These are phyloP conservation scores for Dryas integrifolia DNA, from an alignment of 331 rosid genomes.

Conservation along the genomic window DNA sequence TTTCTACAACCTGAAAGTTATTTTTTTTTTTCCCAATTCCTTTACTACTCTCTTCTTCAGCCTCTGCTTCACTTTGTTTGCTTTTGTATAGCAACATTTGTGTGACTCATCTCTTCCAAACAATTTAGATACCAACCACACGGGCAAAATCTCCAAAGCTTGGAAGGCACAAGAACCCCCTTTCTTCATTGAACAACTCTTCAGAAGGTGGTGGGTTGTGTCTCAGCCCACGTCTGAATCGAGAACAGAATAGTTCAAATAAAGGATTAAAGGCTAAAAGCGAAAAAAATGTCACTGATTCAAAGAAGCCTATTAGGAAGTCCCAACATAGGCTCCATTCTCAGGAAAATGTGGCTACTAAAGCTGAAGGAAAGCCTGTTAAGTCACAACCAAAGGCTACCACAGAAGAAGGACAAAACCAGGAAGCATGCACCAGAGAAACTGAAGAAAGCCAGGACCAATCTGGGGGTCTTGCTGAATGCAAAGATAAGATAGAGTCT, in stretches of 20 bases:
- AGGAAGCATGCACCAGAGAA: slow-evolving; percentile 29
- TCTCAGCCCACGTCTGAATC: slow-evolving; percentile 46
- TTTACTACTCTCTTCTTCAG: neutral
- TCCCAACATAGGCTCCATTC: slow-evolving; percentile 43
- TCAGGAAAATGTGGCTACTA: slow-evolving; percentile 38
- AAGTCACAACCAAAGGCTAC: slow-evolving; percentile 30
- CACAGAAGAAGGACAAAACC: slow-evolving; percentile 34
- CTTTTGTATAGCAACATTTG: slow-evolving; percentile 20
- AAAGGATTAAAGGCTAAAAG: slow-evolving; percentile 35
- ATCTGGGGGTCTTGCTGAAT: slow-evolving; percentile 25
- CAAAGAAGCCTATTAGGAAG: slow-evolving; percentile 57
- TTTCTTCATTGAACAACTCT: slow-evolving; percentile 37
- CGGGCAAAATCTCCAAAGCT: slow-evolving; percentile 90
- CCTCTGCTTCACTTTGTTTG: slow-evolving; percentile 5
- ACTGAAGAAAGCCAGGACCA: slow-evolving; percentile 39
- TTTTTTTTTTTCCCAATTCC: neutral
- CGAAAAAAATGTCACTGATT: slow-evolving; percentile 37
- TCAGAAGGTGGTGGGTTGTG: slow-evolving; percentile 48
- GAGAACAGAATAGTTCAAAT: slow-evolving; percentile 44
- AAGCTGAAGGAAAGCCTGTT: slow-evolving; percentile 32
- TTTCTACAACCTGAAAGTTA: neutral
- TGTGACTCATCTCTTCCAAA: slow-evolving; percentile 12
- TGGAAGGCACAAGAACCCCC: slow-evolving; percentile 64
- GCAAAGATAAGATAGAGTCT: slow-evolving; percentile 31
- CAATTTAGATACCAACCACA: slow-evolving; percentile 75